Conservation (phyloP, 441 rosid genomes). For the Bocquillonia castaneifolia region DNA sequence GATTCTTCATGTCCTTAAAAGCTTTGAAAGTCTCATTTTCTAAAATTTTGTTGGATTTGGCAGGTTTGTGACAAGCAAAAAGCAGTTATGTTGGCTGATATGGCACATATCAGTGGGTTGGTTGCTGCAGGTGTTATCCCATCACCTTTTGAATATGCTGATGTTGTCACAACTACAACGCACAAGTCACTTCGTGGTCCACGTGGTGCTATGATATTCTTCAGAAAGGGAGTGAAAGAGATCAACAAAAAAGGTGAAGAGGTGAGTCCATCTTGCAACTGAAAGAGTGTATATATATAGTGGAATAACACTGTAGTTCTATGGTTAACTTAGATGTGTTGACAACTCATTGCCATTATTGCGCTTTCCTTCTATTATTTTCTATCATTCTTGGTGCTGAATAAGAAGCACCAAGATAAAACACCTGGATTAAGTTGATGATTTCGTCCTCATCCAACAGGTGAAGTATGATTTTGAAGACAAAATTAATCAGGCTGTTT, state of each 20-base stretch:
- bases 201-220: constrained; percentile 97
- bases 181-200: constrained; percentile 99
- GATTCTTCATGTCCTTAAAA: constrained; percentile 2
- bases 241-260: constrained; percentile 88
- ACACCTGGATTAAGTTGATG: constrained; percentile 1
- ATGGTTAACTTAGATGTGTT: neutral
- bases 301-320: neutral
- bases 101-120: constrained; percentile 96
- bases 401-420: neutral
- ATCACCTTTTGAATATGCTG: constrained; percentile 98
- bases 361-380: neutral
- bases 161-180: constrained; percentile 91
- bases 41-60: constrained; percentile 21
- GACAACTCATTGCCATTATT: neutral
- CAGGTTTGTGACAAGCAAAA: constrained; percentile 96
- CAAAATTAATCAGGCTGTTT: constrained; percentile 93
- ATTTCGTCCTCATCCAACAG: constrained; percentile 38
- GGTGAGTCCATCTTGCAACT: constrained; percentile 37
- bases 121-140: constrained; percentile 97
- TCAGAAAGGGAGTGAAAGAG: constrained; percentile 86
- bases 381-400: neutral
- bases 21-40: constrained; percentile 5
- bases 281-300: constrained; percentile 3
- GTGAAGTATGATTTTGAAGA: constrained; percentile 86
- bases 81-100: constrained; percentile 85